Base-by-base conservation (phyloP, 306 rosid species). In the Prinsepia uniflora region DNA sequence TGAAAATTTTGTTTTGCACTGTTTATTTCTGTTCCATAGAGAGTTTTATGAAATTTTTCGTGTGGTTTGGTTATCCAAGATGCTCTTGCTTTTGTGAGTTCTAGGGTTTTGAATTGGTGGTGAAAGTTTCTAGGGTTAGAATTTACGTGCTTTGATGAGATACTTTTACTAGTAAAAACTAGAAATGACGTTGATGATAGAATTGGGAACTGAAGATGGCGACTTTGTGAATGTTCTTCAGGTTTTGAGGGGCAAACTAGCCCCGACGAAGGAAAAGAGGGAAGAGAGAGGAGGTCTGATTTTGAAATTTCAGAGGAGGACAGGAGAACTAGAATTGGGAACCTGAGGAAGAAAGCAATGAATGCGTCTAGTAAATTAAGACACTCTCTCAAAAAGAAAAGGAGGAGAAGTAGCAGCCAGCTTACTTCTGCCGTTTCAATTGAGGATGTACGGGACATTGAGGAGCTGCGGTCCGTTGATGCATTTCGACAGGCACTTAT, bases 291-390 rank as follows among this genome's bases (percentile, higher is more conserved):
- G 56, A 90, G 77, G 75, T 86, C 93, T 4, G 93, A 90, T 83
- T 84, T 85, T 65, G 96, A 90, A 76, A 83, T 66, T 64, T 88
- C 96, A 0, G 98, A 92, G 78, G 96, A 90, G 22, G 96, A 92
- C 19, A 77, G 92, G 79, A 71, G 85, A 14, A 85, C 96, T 0
- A 83, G 91, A 71, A 90, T 86, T 36, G 91, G 86, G 63, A 88
- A 76, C 63, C 78, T 92, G 78, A 92, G 82, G 66, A 92, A 90
- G 83, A 88, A 90, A 78, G 98, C 96, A 10, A 82, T 85, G 52
- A 86, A 86, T 76, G 98, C 96, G 1, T 92, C 98, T 0, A 86
- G 96, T 77, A 88, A 86, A 67, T 87, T 90, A 75, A 79, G 96
- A 59, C 98, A 85, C 72, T 86, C 98, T 72, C 88, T 88, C 63